Evolutionary conservation across 1,139 yeast genomes (phyloP).

Genomic region (Taphrina deformans): DNA sequence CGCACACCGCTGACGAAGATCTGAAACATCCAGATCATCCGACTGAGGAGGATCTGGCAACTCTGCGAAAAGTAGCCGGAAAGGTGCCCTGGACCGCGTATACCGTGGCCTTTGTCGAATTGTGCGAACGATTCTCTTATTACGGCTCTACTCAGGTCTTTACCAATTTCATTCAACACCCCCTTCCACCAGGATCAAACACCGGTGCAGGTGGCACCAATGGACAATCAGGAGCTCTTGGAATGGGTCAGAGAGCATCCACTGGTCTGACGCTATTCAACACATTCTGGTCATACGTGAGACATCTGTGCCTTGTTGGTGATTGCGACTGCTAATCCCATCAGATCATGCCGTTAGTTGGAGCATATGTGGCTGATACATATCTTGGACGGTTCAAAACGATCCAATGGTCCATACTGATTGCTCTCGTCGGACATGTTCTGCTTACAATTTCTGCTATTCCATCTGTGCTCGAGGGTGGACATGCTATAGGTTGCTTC

Average conservation of each 20-base stretch:
- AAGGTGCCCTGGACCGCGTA: constrained; percentile 56
- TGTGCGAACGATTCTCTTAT: constrained; percentile 78
- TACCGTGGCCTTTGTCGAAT: constrained; percentile 74
- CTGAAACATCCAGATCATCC: constrained; percentile 41
- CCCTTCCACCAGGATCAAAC: constrained; percentile 34
- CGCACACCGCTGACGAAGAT: constrained; percentile 6
- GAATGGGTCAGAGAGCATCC: constrained; percentile 63
- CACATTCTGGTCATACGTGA: constrained; percentile 75
- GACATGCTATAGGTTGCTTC: constrained; percentile 55
- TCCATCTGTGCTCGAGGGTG: constrained; percentile 58
- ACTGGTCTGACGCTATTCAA: constrained; percentile 76
- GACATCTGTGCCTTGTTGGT: neutral
- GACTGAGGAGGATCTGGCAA: constrained; percentile 51
- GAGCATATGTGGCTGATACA: constrained; percentile 76
- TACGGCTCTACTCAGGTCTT: constrained; percentile 74
- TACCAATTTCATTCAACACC: constrained; percentile 64
- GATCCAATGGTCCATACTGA: constrained; percentile 59
- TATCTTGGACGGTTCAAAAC: constrained; percentile 72
- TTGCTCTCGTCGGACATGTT: constrained; percentile 62
- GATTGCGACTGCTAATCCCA: neutral
- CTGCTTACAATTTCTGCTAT: constrained; percentile 70
- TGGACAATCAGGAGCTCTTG: constrained; percentile 56
- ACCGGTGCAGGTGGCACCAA: constrained; percentile 33
- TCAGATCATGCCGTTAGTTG: constrained; percentile 66
- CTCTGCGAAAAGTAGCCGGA: constrained; percentile 52